Evolutionary conservation across 768 basidiomycete species (phyloP).

Genomic region (Kwoniella newhampshirensis): DNA sequence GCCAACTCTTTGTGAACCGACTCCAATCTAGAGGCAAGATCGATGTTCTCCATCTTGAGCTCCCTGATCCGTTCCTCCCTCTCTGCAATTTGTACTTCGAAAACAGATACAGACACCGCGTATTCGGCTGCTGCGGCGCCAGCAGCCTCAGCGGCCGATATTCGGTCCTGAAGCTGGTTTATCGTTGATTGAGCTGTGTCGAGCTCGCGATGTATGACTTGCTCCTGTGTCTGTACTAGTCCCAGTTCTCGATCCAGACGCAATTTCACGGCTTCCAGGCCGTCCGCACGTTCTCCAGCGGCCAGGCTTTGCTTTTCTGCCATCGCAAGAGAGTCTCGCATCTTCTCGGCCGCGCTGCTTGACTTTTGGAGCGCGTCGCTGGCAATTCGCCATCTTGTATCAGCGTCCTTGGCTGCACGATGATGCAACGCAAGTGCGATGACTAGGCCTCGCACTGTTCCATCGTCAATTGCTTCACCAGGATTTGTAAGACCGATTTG

Average conservation of each 20-base stretch:
- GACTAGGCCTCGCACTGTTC: slow-evolving; percentile 3
- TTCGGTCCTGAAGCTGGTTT: background rate
- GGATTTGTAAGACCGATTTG: background rate
- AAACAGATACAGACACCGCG: background rate
- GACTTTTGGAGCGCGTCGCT: slow-evolving; percentile 2
- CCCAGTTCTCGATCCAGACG: background rate
- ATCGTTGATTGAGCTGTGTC: background rate
- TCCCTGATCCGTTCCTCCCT: slow-evolving; percentile 11
- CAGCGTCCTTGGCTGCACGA: background rate
- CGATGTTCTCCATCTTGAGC: slow-evolving; percentile 3
- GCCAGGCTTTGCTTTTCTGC: slow-evolving; percentile 1
- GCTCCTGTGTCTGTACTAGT: background rate
- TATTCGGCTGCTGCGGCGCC: background rate
- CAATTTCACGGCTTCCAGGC: background rate
- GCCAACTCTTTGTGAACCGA: slow-evolving; percentile 1
- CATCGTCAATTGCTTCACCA: background rate
- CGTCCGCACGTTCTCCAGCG: background rate
- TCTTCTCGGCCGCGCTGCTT: background rate
- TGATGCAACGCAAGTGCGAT: slow-evolving; percentile 11
- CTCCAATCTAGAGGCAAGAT: slow-evolving; percentile 10
- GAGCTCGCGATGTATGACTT: background rate
- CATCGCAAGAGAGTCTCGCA: background rate
- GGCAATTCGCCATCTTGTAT: slow-evolving; percentile 2
- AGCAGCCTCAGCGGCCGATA: slow-evolving; percentile 1
- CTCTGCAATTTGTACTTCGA: slow-evolving; percentile 15